A percentile compares a stretch with the other conserved stretches of the same genome.
These are phyloP conservation scores for Rhodocollybia butyracea DNA, from an alignment of 768 basidiomycete species.

Conservation along the genomic window DNA sequence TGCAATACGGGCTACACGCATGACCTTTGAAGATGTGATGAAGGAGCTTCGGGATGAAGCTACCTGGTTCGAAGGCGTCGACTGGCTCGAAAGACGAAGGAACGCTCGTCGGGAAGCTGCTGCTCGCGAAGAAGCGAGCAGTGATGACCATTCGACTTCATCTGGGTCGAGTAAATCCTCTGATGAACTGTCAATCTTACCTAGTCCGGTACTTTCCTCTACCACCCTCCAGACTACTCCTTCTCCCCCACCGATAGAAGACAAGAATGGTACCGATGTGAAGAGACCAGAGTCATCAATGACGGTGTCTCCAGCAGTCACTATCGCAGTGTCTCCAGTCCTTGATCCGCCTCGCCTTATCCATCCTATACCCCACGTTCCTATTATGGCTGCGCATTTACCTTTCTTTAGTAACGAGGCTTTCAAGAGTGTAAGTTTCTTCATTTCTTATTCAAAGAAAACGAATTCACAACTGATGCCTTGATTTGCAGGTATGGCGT, in stretches of 20 bases:
- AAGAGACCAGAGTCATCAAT: too few relatives aligned
- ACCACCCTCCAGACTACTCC: constrained; percentile 78
- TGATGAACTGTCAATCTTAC: constrained; percentile 24
- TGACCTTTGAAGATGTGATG: constrained; percentile 62
- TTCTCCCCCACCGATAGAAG: constrained; percentile 57
- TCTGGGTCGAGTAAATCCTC: constrained; percentile 4
- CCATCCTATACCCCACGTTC: constrained; percentile 68
- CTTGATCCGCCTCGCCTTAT: constrained; percentile 59
- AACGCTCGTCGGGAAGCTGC: constrained; percentile 20
- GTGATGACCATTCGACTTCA: constrained; percentile 1
- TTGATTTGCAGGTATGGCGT: constrained; percentile 56
- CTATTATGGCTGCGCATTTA: constrained; percentile 50
- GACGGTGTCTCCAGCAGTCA: constrained; percentile 18
- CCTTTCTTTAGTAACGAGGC: constrained; percentile 58
- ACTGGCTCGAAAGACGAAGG: constrained; percentile 55
- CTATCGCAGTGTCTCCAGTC: constrained; percentile 52
- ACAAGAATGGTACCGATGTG: constrained; percentile 28
- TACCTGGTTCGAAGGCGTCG: constrained; percentile 71
- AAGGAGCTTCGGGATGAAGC: constrained; percentile 54
- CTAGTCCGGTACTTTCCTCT: constrained; percentile 72
- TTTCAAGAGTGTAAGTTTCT: constrained; percentile 47
- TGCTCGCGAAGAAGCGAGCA: not conserved
- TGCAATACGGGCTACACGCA: constrained; percentile 47
- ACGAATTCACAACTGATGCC: not conserved
- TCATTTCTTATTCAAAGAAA: not conserved